These are phyloP conservation scores for Cercophora samala DNA, from an alignment of 495 filamentous ascomycete genomes.

Conservation along the genomic window DNA sequence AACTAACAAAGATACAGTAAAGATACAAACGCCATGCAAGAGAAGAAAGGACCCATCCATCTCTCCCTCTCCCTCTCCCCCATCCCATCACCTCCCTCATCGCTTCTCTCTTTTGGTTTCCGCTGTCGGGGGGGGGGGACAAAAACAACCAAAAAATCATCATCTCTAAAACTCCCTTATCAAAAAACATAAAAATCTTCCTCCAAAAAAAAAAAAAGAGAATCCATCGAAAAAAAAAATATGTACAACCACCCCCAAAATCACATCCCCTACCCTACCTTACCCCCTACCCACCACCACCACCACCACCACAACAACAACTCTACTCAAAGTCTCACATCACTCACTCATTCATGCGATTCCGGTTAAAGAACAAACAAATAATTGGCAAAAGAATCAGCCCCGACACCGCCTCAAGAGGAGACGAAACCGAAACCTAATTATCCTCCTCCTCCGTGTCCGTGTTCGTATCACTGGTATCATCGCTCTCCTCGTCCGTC, in stretches of 20 bases:
- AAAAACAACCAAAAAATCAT: background rate
- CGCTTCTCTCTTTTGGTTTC: background rate
- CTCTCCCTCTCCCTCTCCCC: background rate
- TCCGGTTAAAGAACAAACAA: background rate
- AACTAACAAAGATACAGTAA: background rate
- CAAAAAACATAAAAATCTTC: background rate
- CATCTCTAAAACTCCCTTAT: background rate
- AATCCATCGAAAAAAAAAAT: background rate
- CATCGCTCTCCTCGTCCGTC: conserved; percentile 76
- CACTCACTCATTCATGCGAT: background rate
- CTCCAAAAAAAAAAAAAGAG: background rate
- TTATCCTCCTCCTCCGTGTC: conserved; percentile 67
- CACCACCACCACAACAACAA: background rate
- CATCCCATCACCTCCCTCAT: background rate
- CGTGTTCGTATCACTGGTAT: conserved; percentile 75
- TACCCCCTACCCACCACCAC: no score
- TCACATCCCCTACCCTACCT: background rate
- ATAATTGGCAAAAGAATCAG: background rate
- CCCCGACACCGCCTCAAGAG: background rate
- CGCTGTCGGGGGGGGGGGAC: background rate
- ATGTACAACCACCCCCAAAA: background rate
- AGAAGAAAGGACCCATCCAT: no score
- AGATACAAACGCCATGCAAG: background rate
- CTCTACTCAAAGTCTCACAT: background rate
- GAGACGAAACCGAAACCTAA: conserved; percentile 17